Evolutionary conservation across 306 rosid genomes (phyloP).

Genomic region (Inga leiocalycina): DNA sequence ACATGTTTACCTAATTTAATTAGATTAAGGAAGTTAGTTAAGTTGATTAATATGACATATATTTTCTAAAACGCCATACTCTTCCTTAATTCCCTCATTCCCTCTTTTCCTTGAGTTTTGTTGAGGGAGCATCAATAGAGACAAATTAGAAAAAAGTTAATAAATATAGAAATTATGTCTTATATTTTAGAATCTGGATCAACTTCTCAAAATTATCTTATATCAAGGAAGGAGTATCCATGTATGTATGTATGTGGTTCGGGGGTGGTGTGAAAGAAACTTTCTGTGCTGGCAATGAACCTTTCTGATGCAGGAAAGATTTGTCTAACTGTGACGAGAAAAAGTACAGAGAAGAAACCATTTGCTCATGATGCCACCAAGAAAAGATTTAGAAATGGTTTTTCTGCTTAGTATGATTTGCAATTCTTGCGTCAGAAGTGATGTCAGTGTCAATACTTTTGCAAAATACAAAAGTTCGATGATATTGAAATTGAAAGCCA

Average conservation of each 20-base stretch:
- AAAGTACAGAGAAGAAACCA: conserved; percentile 21
- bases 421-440: not conserved
- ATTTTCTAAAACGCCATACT: too few relatives aligned
- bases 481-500: not conserved
- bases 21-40: too few relatives aligned
- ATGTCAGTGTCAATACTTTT: not conserved
- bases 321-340: conserved; percentile 25
- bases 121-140: too few relatives aligned
- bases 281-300: not conserved
- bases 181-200: too few relatives aligned
- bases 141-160: too few relatives aligned
- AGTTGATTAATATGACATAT: too few relatives aligned
- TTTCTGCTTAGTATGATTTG: not conserved
- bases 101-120: too few relatives aligned
- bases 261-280: not conserved
- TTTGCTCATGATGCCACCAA: conserved; percentile 28
- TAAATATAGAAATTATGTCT: too few relatives aligned
- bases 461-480: not conserved
- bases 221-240: too few relatives aligned
- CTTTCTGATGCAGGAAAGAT: conserved; percentile 32
- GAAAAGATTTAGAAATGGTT: not conserved
- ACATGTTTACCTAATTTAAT: too few relatives aligned
- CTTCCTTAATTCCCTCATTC: too few relatives aligned
- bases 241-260: not conserved
- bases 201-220: too few relatives aligned